phyloP scores from a whole-genome alignment of 805 yeast species.

The Ogataea dorogensis region DNA sequence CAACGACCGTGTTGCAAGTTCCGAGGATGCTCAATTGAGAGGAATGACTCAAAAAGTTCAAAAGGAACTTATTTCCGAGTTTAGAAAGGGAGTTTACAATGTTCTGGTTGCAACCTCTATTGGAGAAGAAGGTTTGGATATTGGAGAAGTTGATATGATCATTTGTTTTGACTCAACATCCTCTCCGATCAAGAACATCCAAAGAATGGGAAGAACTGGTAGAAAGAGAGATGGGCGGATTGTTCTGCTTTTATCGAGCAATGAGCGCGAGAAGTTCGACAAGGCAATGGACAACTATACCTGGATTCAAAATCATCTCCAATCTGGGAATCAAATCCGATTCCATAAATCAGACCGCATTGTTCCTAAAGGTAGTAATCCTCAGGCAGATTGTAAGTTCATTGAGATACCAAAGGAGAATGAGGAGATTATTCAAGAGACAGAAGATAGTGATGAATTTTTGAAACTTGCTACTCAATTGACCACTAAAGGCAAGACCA shows the following conservation, averaged over 20 bases:
- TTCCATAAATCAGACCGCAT: conserved; percentile 60
- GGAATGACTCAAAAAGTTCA: conserved; percentile 94
- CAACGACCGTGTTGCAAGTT: conserved; percentile 49
- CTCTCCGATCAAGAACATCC: conserved; percentile 90
- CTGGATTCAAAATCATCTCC: conserved; percentile 69
- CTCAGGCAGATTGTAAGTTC: conserved; percentile 52
- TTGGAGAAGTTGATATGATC: conserved; percentile 95
- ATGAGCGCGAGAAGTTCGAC: conserved; percentile 76
- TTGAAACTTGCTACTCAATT: conserved; percentile 65
- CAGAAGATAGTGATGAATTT: conserved; percentile 53
- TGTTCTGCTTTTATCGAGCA: conserved; percentile 67
- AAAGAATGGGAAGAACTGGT: conserved; percentile 98
- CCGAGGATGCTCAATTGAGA: conserved; percentile 70
- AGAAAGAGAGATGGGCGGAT: conserved; percentile 89
- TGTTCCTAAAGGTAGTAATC: conserved; percentile 56
- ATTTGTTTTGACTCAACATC: conserved; percentile 90
- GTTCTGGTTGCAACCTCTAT: conserved; percentile 92
- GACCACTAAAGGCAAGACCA: conserved; percentile 46
- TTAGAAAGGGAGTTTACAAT: conserved; percentile 71
- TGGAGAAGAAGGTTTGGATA: conserved; percentile 98
- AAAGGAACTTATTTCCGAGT: conserved; percentile 70
- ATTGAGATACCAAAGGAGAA: conserved; percentile 76
- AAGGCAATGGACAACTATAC: conserved; percentile 83
- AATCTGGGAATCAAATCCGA: conserved; percentile 41
- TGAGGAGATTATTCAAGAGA: conserved; percentile 44